Conservation (phyloP, 345 rosid species). For the Brassica incana region DNA sequence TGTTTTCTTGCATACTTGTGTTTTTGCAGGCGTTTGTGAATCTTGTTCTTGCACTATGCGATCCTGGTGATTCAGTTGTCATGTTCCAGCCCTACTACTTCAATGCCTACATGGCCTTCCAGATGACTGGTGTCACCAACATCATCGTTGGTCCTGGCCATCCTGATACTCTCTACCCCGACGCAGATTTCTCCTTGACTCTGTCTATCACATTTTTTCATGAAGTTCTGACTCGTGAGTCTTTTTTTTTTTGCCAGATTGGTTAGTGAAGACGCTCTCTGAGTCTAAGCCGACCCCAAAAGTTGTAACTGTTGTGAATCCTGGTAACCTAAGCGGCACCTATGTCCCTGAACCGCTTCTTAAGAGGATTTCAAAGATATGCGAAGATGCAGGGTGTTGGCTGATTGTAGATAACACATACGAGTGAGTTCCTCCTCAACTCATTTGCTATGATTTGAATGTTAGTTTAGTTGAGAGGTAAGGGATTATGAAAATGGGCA, state of each 20-base stretch:
- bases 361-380: no score
- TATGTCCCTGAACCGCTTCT: no score
- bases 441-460: no score
- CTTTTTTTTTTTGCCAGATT: slow-evolving; percentile 43
- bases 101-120: slow-evolving; percentile 96
- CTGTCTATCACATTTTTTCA: background rate
- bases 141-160: slow-evolving; percentile 82
- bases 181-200: slow-evolving; percentile 56
- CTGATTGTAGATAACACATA: no score
- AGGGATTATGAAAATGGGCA: no score
- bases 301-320: slow-evolving; percentile 92
- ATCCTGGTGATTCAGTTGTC: slow-evolving; percentile 83
- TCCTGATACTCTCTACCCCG: slow-evolving; percentile 76
- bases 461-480: no score
- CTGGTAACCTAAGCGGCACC: slow-evolving; percentile 60
- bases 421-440: no score
- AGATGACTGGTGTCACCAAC: slow-evolving; percentile 92
- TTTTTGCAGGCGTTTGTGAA: slow-evolving; percentile 83
- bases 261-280: slow-evolving; percentile 69
- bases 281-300: slow-evolving; percentile 82
- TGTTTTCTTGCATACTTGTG: background rate
- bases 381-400: no score
- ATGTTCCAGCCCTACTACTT: slow-evolving; percentile 99
- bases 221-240: slow-evolving; percentile 11
- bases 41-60: slow-evolving; percentile 81